phyloP scores from a whole-genome alignment of 176 grass and related monocot genomes.

The Areca catechu region DNA sequence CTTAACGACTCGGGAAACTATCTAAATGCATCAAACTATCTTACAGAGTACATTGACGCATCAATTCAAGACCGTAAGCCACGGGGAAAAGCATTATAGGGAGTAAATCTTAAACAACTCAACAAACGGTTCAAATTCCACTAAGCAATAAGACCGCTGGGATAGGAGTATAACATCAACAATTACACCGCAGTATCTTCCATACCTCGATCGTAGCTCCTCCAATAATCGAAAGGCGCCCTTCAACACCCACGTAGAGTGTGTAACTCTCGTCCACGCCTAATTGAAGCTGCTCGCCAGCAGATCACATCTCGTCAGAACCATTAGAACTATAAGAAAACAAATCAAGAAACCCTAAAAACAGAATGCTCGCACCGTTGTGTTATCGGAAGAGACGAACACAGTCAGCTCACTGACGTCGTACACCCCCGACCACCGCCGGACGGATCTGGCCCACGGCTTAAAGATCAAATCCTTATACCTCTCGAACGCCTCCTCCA shows the following conservation, averaged over 20 bases:
- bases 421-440: constrained; percentile 12
- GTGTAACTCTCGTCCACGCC: constrained; percentile 90
- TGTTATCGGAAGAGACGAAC: constrained; percentile 55
- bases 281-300: constrained; percentile 36
- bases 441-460: constrained; percentile 41
- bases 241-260: constrained; percentile 34
- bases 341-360: background rate
- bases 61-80: too few relatives aligned
- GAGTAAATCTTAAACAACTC: too few relatives aligned
- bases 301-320: constrained; percentile 11
- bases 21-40: too few relatives aligned
- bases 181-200: background rate
- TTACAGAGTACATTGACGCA: too few relatives aligned
- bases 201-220: constrained; percentile 75
- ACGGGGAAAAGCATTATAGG: too few relatives aligned
- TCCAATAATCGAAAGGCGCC: constrained; percentile 46
- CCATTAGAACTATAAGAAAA: background rate
- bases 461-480: constrained; percentile 53
- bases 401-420: constrained; percentile 52
- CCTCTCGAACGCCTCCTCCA: constrained; percentile 66
- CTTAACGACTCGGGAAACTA: too few relatives aligned
- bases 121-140: too few relatives aligned
- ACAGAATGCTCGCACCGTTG: constrained; percentile 44
- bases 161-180: too few relatives aligned
- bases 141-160: too few relatives aligned